A percentile compares a stretch with the other conserved stretches of the same genome.
phyloP scores from a whole-genome alignment of 129 eudicot species.

The Tagetes erecta region DNA sequence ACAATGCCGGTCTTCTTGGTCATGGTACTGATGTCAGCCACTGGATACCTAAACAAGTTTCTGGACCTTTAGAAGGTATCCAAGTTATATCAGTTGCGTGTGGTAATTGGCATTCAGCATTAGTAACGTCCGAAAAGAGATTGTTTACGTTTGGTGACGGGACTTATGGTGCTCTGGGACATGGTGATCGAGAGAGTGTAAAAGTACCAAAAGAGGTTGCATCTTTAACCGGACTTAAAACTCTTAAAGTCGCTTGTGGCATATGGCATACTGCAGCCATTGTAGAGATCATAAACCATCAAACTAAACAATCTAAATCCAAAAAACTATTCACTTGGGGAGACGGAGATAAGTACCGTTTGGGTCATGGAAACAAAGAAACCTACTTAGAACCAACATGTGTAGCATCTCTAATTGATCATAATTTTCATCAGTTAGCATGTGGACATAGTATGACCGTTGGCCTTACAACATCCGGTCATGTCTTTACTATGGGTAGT shows the following conservation, averaged over 20 bases:
- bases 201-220: slow-evolving; percentile 65
- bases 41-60: slow-evolving; percentile 86
- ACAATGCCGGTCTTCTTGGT: slow-evolving; percentile 85
- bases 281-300: slow-evolving; percentile 54
- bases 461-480: slow-evolving; percentile 88
- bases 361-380: slow-evolving; percentile 81
- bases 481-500: slow-evolving; percentile 87
- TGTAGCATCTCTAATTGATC: slow-evolving; percentile 63
- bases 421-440: slow-evolving; percentile 76
- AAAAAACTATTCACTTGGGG: slow-evolving; percentile 93
- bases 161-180: slow-evolving; percentile 78
- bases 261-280: slow-evolving; percentile 96
- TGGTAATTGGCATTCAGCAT: slow-evolving; percentile 87
- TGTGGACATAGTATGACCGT: slow-evolving; percentile 77
- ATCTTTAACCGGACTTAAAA: slow-evolving; percentile 52
- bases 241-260: slow-evolving; percentile 81
- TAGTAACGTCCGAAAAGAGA: slow-evolving; percentile 53
- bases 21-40: slow-evolving; percentile 93
- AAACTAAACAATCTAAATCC: slow-evolving; percentile 39
- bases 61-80: slow-evolving; percentile 75
- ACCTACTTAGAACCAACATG: slow-evolving; percentile 65
- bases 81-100: slow-evolving; percentile 75
- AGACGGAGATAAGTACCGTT: slow-evolving; percentile 76
- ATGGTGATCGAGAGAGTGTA: slow-evolving; percentile 66
- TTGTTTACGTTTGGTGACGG: slow-evolving; percentile 91